These are phyloP conservation scores for Ophiostoma novo-ulmi DNA, from an alignment of 2,329 filamentous ascomycete genomes.

Conservation along the genomic window DNA sequence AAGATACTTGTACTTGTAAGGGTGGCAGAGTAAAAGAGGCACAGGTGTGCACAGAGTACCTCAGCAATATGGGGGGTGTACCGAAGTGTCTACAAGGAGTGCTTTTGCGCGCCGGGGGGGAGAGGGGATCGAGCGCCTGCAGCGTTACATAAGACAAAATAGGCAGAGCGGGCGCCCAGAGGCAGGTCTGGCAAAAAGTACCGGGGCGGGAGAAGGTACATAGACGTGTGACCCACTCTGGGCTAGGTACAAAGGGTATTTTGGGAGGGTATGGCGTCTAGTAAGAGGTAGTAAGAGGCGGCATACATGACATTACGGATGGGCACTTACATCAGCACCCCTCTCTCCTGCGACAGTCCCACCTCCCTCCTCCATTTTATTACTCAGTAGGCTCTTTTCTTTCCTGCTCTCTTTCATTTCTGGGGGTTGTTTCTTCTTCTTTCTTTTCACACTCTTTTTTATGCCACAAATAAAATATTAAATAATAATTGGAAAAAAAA, in stretches of 20 bases:
- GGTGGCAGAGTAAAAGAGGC: not conserved
- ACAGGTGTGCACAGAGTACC: not conserved
- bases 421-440: not conserved
- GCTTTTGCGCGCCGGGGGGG: not conserved
- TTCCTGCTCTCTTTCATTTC: not conserved
- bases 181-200: constrained; percentile 9
- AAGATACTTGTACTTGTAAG: not conserved
- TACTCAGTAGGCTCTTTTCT: not conserved
- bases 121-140: not conserved
- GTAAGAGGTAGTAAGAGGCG: not conserved
- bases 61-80: not conserved
- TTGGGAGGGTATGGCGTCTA: not conserved
- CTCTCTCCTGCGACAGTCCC: constrained; percentile 11
- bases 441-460: not conserved
- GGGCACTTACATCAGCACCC: constrained; percentile 5
- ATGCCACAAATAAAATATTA: not conserved
- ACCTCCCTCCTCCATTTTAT: not conserved
- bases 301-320: not conserved
- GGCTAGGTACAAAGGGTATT: not conserved
- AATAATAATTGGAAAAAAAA: not conserved
- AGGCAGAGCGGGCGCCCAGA: not conserved
- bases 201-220: not conserved
- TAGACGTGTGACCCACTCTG: not conserved
- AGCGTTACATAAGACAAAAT: constrained; percentile 13
- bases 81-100: not conserved